Evolutionary conservation across 306 rosid species (phyloP), one percentile per base, ranked within the genome.

Genomic region (Pachyrhizus erosus): DNA sequence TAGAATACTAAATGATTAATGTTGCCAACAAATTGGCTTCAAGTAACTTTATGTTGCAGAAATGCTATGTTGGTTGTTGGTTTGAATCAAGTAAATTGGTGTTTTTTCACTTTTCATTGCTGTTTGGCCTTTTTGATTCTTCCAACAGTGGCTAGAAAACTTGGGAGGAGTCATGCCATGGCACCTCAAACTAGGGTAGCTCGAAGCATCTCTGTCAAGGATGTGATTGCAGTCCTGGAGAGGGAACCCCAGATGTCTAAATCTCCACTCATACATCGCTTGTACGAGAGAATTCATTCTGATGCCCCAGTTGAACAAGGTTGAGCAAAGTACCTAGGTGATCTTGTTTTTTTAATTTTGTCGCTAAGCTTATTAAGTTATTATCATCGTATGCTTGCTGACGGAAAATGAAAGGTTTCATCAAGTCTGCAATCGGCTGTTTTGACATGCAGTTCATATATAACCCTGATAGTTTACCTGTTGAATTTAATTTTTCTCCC

Each of bases 221-320:
- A 94, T 82, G 93, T 94, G 51, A 90, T 94, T 80, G 91, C 93
- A 31, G 96, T 86, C 43, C 89, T 94, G 74, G 97, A 91, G 85
- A 92, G 97, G 87, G 98, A 94, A 79, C 93, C 96, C 48, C 96
- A 91, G 80, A 92, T 94, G 97, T 91, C 92, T 12, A 86, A 85
- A 84, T 91, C 96, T 15, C 83, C 96, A 34, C 85, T 87, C 34
- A 76, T 92, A 42, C 88, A 92, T 83, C 88, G 91, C 73, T 87
- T 91, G 86, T 88, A 87, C 27, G 93, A 94, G 81, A 91, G 29
- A 86, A 76, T 82, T 79, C 91, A 54, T 80, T 83, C 91, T 1
- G 90, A 86, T 37, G 64, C 84, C 29, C 68, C 79, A 0, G 55
- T 75, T 34, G 92, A 90, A 75, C 86, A 75, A 80, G 77, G 75